A percentile compares a stretch with the other conserved stretches of the same genome.
phyloP scores from a whole-genome alignment of 2,329 filamentous ascomycete species.

The Nemania sp. region DNA sequence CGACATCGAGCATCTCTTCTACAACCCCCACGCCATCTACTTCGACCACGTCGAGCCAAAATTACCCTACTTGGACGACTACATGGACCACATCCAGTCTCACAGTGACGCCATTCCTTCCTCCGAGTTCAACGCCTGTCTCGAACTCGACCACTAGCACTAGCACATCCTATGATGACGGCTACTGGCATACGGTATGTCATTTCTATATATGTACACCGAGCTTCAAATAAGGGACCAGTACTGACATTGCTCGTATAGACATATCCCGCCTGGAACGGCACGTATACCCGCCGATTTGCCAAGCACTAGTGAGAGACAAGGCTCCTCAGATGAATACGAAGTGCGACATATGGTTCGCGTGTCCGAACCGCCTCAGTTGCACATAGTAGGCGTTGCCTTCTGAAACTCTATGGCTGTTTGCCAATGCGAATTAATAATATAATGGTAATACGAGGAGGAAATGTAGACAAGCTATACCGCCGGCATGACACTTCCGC shows the following conservation, averaged over 20 bases:
- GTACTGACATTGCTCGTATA: conserved; percentile 14
- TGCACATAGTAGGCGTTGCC: too few species aligned
- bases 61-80: conserved; percentile 12
- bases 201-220: neutral
- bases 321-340: neutral
- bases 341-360: neutral
- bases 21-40: conserved; percentile 5
- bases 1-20: conserved; percentile 1
- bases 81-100: conserved; percentile 6
- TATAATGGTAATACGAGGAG: conserved; percentile 30
- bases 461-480: conserved; percentile 6
- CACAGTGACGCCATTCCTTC: neutral
- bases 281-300: conserved; percentile 14
- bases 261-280: conserved; percentile 27
- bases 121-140: conserved; percentile 13
- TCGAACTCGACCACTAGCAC: conserved; percentile 18
- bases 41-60: conserved; percentile 11
- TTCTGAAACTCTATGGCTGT: neutral
- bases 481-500: conserved; percentile 23
- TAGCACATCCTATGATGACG: conserved; percentile 18
- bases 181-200: conserved; percentile 27
- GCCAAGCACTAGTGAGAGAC: conserved; percentile 5
- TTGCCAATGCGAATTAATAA: too few species aligned
- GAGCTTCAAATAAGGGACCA: neutral
- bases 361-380: too few species aligned